Evolutionary conservation across 345 rosid genomes (phyloP).

Genomic region (sweet orange (Citrus sinensis)): DVS_A1.0 CM039161.1:24365501-24366000

Average conservation of each 20-base stretch:
- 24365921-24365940: slow-evolving; percentile 59
- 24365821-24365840: slow-evolving; percentile 45
- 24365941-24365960: slow-evolving; percentile 66
- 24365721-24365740: background rate
- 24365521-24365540: slow-evolving; percentile 78
- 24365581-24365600: slow-evolving; percentile 51
- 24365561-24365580: slow-evolving; percentile 71
- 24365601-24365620: background rate
- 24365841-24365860: slow-evolving; percentile 63
- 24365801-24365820: slow-evolving; percentile 38
- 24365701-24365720: background rate
- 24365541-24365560: slow-evolving; percentile 64
- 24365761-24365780: slow-evolving; percentile 42
- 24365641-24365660: background rate
- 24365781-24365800: slow-evolving; percentile 58
- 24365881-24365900: slow-evolving; percentile 76
- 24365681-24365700: background rate
- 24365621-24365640: background rate
- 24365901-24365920: slow-evolving; percentile 57
- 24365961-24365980: slow-evolving; percentile 16
- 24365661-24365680: background rate
- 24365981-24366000: background rate
- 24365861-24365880: slow-evolving; percentile 80
- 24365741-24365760: slow-evolving; percentile 20
- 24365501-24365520: slow-evolving; percentile 42